Percentiles rank a stretch among this genome's conserved stretches.
phyloP scores from a whole-genome alignment of 495 filamentous ascomycete species.

The Xanthoparmelia taractica region DNA sequence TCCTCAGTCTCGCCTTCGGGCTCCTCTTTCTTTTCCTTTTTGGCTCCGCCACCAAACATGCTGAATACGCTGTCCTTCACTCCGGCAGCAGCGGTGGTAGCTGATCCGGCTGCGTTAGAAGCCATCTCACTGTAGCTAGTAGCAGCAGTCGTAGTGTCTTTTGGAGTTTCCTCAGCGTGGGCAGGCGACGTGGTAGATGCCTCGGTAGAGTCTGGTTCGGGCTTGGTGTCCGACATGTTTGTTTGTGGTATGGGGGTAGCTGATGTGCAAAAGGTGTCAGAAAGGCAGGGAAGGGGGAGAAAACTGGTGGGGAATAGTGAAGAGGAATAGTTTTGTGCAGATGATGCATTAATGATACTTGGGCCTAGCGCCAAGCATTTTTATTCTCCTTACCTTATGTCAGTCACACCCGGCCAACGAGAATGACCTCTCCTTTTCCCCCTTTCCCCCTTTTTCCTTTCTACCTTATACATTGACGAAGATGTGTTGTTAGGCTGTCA shows the following conservation, averaged over 20 bases:
- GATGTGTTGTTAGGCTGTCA: no score
- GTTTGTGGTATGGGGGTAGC: neutral
- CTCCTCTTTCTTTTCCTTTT: slow-evolving; percentile 76
- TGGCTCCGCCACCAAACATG: slow-evolving; percentile 94
- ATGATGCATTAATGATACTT: neutral
- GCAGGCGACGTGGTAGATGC: slow-evolving; percentile 40
- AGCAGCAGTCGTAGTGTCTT: slow-evolving; percentile 28
- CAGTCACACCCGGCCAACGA: no score
- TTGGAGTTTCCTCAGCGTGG: slow-evolving; percentile 36
- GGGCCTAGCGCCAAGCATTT: slow-evolving; percentile 11
- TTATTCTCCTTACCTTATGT: no score
- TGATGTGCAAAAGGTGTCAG: neutral
- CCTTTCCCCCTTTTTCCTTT: no score
- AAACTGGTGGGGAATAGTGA: neutral
- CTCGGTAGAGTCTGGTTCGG: slow-evolving; percentile 29
- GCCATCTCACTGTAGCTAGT: slow-evolving; percentile 33
- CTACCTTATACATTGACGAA: no score
- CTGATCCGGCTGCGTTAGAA: slow-evolving; percentile 38
- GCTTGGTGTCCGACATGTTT: slow-evolving; percentile 21
- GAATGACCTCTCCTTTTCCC: no score
- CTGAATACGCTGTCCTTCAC: slow-evolving; percentile 76
- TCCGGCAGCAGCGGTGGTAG: slow-evolving; percentile 41
- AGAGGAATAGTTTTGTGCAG: neutral
- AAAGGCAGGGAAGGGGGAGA: slow-evolving; percentile 33
- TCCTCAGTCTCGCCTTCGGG: slow-evolving; percentile 68